Conservation (phyloP, 176 grass and related monocot genomes). For the Tillandsia leiboldiana region DNA sequence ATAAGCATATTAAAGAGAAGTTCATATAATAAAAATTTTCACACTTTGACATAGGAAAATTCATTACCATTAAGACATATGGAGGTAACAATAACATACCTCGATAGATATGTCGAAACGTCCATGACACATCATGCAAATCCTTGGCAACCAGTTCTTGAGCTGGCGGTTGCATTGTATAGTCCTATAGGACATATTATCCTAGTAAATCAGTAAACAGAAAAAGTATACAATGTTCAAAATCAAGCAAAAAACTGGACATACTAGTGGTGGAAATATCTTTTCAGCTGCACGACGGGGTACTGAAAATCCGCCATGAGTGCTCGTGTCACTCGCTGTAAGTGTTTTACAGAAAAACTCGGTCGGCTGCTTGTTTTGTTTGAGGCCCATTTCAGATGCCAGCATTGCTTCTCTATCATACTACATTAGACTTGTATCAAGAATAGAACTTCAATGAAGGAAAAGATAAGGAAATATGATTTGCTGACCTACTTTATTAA, state of each 20-base stretch:
- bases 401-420: conserved; percentile 96
- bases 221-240: conserved; percentile 19
- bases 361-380: conserved; percentile 89
- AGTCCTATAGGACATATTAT: conserved; percentile 75
- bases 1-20: background rate
- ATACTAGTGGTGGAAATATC: conserved; percentile 98
- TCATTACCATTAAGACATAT: background rate
- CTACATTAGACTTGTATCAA: conserved; percentile 27
- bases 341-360: conserved; percentile 98
- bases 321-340: conserved; percentile 91
- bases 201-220: conserved; percentile 23
- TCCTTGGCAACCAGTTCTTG: conserved; percentile 92
- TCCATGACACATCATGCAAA: conserved; percentile 93
- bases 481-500: conserved; percentile 62
- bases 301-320: conserved; percentile 94
- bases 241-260: conserved; percentile 21
- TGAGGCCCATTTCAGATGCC: conserved; percentile 86
- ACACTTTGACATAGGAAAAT: background rate
- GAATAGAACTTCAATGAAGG: conserved; percentile 15
- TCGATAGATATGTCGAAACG: conserved; percentile 85
- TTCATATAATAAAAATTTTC: background rate
- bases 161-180: conserved; percentile 89
- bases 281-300: conserved; percentile 93
- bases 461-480: background rate
- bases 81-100: conserved; percentile 30